Base-by-base conservation (phyloP, 2,329 filamentous ascomycete species). In the Aspergillus piperis region DNA sequence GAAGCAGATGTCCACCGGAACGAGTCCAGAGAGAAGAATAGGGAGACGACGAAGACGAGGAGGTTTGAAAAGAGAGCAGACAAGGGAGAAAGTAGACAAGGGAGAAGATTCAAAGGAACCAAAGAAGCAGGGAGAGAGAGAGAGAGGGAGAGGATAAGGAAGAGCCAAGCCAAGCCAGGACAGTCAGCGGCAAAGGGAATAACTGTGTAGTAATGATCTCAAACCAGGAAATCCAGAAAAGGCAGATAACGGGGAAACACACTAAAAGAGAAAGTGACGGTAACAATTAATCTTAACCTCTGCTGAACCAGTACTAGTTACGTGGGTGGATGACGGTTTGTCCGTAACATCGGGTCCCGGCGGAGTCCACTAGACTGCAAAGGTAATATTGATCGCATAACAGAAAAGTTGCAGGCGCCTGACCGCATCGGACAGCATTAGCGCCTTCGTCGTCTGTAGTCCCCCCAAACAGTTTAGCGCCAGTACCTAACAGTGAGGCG, bases 181-280 rank as follows among this genome's bases (percentile, higher is more conserved):
- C 19, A 49, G 42, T 17, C 54, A 21, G 44, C 42, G 42, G 47
- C 47, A 50, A 50, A 60, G 44, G 39, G 32, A 36, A 36, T 13
- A 36, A 36, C 32, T 36, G 32, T 36, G 32, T 36, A 36, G 32
- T 36, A 60, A 59, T 57, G 61, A 61, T 59, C 49, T 61, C 56
- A 61, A 36, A 63, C 36, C 39, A 41, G 41, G 44, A 48, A 36
- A 50, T 50, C 25, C 23, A 19, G 15, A 50, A 21, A 50, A 50
- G 47, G 47, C 27, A 11, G 47, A 50, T 50, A 50, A 48, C 39
- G 39, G 49, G 13, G 30, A 44, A 30, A 50, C 49, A 50, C 47
- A 61, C 60, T 36, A 62, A 62, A 57, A 48, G 44, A 38, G 23
- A 27, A 17, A 36, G 32, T 44, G 49, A 17, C 32, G 27, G 50